phyloP scores from a whole-genome alignment of 148 eudicot genomes.

The Rhododendron ferrugineum region DNA sequence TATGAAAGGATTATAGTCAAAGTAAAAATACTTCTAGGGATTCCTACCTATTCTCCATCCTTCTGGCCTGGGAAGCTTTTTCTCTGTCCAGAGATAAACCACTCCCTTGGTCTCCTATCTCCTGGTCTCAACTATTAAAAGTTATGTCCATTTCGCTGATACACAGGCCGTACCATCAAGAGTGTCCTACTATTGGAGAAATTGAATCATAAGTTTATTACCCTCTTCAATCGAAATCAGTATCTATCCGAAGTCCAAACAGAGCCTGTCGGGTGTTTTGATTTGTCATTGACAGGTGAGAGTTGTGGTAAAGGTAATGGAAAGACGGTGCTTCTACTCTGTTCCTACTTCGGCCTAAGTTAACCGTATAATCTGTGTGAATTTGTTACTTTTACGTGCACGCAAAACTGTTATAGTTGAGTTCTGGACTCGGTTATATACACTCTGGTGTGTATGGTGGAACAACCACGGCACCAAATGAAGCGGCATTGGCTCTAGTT shows the following conservation, averaged over 20 bases:
- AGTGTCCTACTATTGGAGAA: no score
- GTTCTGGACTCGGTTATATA: not conserved
- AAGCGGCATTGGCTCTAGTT: not conserved
- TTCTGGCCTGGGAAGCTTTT: no score
- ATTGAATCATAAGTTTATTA: not conserved
- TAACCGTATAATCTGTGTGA: not conserved
- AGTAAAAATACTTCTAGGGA: no score
- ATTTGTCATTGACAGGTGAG: not conserved
- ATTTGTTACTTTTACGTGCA: not conserved
- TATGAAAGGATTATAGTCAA: no score
- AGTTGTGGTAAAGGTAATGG: no score
- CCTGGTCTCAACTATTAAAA: no score
- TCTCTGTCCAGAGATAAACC: no score
- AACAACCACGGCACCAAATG: not conserved
- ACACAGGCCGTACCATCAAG: no score
- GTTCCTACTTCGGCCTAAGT: not conserved
- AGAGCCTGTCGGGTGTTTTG: not conserved
- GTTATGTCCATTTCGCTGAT: no score
- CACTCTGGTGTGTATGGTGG: not conserved
- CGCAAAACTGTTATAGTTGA: not conserved
- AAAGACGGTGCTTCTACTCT: not conserved
- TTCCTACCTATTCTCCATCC: no score
- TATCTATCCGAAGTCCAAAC: not conserved
- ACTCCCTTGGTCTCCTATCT: no score
- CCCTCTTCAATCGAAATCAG: not conserved